phyloP scores from a whole-genome alignment of 139 green algal species.

The Coelastrella sp. region DNA sequence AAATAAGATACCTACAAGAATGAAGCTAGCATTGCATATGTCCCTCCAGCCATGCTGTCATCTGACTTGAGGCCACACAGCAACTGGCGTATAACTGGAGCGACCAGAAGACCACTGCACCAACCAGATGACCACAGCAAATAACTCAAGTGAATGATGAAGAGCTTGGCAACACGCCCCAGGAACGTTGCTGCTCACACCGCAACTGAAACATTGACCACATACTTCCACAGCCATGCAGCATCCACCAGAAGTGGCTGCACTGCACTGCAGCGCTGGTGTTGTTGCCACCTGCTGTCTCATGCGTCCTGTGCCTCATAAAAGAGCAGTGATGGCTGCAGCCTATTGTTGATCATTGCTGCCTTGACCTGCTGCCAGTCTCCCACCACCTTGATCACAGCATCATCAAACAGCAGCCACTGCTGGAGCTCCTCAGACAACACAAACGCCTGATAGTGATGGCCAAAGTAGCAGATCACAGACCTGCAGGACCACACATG shows the following conservation, averaged over 20 bases:
- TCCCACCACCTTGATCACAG: slow-evolving; percentile 69
- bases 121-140: no score
- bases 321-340: slow-evolving; percentile 82
- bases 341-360: slow-evolving; percentile 55
- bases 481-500: background rate
- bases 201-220: no score
- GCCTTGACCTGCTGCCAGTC: slow-evolving; percentile 69
- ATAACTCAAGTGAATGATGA: no score
- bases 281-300: background rate
- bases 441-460: slow-evolving; percentile 83
- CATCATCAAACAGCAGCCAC: slow-evolving; percentile 89
- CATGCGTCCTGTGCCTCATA: slow-evolving; percentile 55
- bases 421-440: slow-evolving; percentile 70
- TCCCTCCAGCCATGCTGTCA: no score
- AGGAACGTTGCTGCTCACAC: no score
- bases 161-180: no score
- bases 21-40: no score
- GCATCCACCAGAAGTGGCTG: background rate
- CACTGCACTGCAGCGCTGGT: background rate
- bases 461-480: slow-evolving; percentile 79
- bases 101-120: no score
- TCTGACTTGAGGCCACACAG: no score
- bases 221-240: no score
- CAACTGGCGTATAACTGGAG: no score
- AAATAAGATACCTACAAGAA: no score